Evolutionary conservation across 2,329 filamentous ascomycete genomes (phyloP).

Genomic region (Rutstroemia sp.): DNA sequence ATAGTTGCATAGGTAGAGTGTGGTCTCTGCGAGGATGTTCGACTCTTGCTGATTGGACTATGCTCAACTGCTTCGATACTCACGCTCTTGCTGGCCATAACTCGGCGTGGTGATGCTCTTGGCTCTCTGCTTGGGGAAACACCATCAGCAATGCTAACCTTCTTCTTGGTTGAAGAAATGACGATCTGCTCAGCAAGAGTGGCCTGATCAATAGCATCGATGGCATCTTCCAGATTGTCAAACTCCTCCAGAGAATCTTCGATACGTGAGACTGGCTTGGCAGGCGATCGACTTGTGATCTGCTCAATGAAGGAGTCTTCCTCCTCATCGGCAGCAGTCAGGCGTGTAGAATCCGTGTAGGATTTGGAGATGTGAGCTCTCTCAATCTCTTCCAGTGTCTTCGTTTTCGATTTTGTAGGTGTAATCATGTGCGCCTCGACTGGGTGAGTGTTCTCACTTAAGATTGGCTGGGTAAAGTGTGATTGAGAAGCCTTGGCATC

Average conservation of each 20-base stretch:
- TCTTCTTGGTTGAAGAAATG: constrained; percentile 1
- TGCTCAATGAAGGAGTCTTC: constrained; percentile 32
- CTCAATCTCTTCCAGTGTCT: constrained; percentile 26
- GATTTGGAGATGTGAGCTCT: constrained; percentile 10
- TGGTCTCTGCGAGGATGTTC: constrained; percentile 24
- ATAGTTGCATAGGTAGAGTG: constrained; percentile 35
- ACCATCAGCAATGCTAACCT: background rate
- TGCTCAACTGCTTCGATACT: background rate
- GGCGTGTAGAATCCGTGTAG: background rate
- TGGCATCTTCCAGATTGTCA: constrained; percentile 53
- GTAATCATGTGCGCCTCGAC: background rate
- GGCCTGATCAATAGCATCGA: constrained; percentile 37
- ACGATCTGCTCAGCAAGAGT: constrained; percentile 21
- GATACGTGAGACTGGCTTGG: constrained; percentile 39
- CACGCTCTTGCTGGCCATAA: background rate
- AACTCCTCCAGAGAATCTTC: constrained; percentile 58
- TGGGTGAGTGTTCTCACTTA: background rate
- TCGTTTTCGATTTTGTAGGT: constrained; percentile 14
- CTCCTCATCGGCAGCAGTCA: constrained; percentile 10
- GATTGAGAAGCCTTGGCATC: background rate
- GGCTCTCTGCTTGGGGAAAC: background rate
- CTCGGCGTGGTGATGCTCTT: background rate
- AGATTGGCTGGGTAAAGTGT: background rate
- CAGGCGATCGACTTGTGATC: constrained; percentile 33
- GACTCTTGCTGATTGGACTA: background rate